Evolutionary conservation across 768 basidiomycete genomes (phyloP), one percentile per base, ranked within the genome.

Genomic region (Lactarius sp.): DNA sequence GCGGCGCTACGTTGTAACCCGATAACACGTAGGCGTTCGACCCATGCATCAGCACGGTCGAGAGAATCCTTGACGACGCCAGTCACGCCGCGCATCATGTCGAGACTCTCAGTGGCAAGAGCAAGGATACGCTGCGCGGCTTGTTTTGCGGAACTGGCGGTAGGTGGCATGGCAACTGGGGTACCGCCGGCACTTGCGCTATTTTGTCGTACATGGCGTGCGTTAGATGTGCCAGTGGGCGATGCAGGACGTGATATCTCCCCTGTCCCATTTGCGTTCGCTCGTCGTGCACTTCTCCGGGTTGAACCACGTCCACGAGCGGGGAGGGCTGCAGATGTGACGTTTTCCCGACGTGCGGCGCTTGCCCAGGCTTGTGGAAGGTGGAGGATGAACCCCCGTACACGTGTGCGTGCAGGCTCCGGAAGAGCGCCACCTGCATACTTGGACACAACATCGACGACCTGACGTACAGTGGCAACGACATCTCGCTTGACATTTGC

Each of bases 71-170:
- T 88, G 64, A 95, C 88, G 27, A 95, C 91, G 4, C 83, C 81
- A n/a, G 91, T 91, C 34, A 94, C 91, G 34, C 90, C 85, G 34
- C 87, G 80, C 80, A 96, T 85, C 92, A 94, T 95, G 71, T 96
- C 93, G 73, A 96, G 71, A 71, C 92, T 94, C 77, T 96, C 94
- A 14, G 88, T 89, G 13, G 94, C 92, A 9, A 96, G 83, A 8
- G 86, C 85, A 68, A 96, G 72, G 20, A 96, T 86, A 56, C 88
- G 78, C 72, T 91, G 88, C 10, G 94, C 90, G 34, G 92, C 88
- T 16, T 85, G 80, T 27, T 83, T 80, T 2, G 90, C 90, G 6
- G 84, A 77, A 41, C 83, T 79, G 0, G 82, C 80, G 0, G 78
- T 79, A 6, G 76, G 72, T 2, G 71, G 72, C 58, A 69, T 72